Evolutionary conservation across 345 rosid species (phyloP).

Genomic region (Excoecaria agallocha): DNA sequence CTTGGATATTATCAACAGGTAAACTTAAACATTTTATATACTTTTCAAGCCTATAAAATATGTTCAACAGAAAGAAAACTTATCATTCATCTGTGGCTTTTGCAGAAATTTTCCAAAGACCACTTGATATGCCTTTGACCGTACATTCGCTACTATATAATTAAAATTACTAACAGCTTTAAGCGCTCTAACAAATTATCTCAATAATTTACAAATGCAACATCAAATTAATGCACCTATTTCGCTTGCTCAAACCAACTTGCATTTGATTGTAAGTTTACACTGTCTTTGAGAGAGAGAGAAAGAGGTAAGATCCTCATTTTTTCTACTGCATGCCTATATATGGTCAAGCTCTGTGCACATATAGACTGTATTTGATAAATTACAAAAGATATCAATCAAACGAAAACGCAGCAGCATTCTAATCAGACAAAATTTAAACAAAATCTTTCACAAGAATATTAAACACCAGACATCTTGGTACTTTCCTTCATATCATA

Average conservation of each 20-base stretch:
- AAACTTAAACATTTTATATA: constrained; percentile 7
- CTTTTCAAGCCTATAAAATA: neutral
- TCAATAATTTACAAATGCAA: neutral
- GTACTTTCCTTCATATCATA: neutral
- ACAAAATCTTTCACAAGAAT: neutral
- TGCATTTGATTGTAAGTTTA: neutral
- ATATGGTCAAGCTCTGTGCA: neutral
- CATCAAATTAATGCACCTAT: neutral
- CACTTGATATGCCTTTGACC: neutral
- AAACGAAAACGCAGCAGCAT: neutral
- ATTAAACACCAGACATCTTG: neutral
- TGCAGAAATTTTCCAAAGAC: neutral
- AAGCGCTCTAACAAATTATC: neutral
- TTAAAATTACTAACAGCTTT: neutral
- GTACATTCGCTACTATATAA: neutral
- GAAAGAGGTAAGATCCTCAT: neutral
- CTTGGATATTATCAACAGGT: constrained; percentile 9
- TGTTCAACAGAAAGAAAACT: neutral
- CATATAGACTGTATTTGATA: constrained; percentile 1
- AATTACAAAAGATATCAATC: neutral
- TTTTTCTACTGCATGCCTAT: neutral
- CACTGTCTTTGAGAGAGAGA: neutral
- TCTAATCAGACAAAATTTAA: neutral
- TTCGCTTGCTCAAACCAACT: neutral
- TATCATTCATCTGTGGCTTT: neutral